Conservation (phyloP, 441 rosid species). For the Corymbia calophylla region DNA sequence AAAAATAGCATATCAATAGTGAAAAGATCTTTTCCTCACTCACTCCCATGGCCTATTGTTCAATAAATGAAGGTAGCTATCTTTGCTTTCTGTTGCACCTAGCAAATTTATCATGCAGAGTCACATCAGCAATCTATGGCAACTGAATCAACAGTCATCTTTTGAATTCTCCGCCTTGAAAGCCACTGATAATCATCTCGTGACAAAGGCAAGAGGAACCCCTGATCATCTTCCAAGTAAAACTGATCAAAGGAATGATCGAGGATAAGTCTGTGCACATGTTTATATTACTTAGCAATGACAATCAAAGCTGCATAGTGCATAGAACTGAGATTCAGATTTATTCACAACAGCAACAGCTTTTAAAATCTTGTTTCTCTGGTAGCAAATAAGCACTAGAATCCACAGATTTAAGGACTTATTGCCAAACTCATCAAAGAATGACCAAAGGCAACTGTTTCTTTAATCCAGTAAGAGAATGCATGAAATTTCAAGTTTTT, state of each 20-base stretch:
- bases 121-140: neutral
- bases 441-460: neutral
- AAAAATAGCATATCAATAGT: neutral
- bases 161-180: neutral
- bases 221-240: neutral
- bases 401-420: neutral
- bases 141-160: rapidly evolving
- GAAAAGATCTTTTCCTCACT: neutral
- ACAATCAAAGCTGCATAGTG: neutral
- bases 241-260: neutral
- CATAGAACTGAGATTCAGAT: neutral
- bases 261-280: rapidly evolving
- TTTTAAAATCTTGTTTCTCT: rapidly evolving
- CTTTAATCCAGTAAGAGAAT: neutral
- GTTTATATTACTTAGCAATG: neutral
- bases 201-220: neutral
- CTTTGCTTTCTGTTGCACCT: neutral
- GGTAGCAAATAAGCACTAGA: neutral
- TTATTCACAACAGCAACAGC: neutral
- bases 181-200: neutral
- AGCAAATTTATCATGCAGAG: neutral
- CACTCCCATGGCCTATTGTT: neutral
- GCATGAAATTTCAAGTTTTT: neutral
- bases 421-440: neutral
- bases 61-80: neutral